Evolutionary conservation across 495 filamentous ascomycete species (phyloP).

Genomic region (Aspergillus egyptiacus): DNA sequence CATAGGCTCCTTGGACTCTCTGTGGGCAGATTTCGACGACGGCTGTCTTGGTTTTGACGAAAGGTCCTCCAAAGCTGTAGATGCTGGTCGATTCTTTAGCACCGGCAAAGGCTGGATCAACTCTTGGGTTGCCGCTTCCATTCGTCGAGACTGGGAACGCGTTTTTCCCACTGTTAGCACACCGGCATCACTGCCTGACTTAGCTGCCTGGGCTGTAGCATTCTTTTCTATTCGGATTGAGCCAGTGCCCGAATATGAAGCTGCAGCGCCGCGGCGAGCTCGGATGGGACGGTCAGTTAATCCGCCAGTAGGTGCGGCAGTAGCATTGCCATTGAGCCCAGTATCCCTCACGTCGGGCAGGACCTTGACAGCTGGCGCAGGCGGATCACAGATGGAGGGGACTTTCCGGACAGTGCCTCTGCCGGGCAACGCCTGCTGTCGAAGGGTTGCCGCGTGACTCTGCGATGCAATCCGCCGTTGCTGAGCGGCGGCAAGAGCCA

Average conservation of each 20-base stretch:
- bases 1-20: constrained; percentile 1
- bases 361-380: constrained; percentile 12
- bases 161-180: constrained; percentile 42
- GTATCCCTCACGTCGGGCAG: constrained; percentile 20
- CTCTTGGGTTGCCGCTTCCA: constrained; percentile 32
- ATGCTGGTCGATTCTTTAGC: constrained; percentile 22
- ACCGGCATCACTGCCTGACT: constrained; percentile 28
- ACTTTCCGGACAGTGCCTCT: constrained; percentile 27
- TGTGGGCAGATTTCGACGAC: constrained; percentile 8
- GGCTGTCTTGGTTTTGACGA: constrained; percentile 8
- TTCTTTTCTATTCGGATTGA: constrained; percentile 29
- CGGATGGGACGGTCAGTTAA: constrained; percentile 42
- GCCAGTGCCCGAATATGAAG: constrained; percentile 32
- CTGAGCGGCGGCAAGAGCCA: constrained; percentile 39
- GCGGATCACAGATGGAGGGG: constrained; percentile 27
- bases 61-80: constrained; percentile 21
- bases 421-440: constrained; percentile 38
- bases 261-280: constrained; percentile 32
- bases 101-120: constrained; percentile 3
- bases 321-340: constrained; percentile 8
- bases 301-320: constrained; percentile 24
- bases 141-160: constrained; percentile 39
- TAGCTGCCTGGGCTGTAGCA: constrained; percentile 22
- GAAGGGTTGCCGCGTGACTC: constrained; percentile 44
- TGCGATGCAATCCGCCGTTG: constrained; percentile 37